Base-by-base conservation (phyloP, 305 asterid species). In the Fraxinus ornus region DNA sequence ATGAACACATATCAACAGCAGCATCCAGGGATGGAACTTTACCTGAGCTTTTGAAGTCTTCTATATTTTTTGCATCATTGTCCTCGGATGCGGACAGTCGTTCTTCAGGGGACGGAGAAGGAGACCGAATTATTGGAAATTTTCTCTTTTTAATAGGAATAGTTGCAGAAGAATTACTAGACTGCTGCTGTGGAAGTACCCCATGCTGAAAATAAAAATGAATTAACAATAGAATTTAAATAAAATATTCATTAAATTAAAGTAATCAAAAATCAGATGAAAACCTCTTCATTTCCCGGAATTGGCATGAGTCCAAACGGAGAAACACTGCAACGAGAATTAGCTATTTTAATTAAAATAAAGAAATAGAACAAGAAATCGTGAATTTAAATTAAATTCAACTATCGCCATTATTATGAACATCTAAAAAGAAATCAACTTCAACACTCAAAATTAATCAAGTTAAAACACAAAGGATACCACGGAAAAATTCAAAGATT, bases 71-170 rank as follows among this genome's bases (percentile, higher is more conserved):
- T 12, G 75, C 73, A 82, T 84, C 86, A 60, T 70, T 79, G 41
- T 44, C 88, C 79, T 44, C 86, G 0, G 76, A 75, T 66, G 7
- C 32, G 4, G 85, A 75, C 60, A 87, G 73, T 7, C 78, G 84
- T 49, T 88, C 94, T 81, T 85, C 90, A 3, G 30, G 87, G 15
- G 92, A 83, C 85, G 94, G 89, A 68, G 94, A 84, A 21, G 82
- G 72, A 2, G 89, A 85, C 55, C 80, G 88, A 60, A 88, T 41
- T 55, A 91, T 78, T 2, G 90, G 90, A 85, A 91, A 89, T 84
- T 92, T 92, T 85, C 97, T 92, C 85, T 94, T 95, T 94, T 94
- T 94, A 5, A 92, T 87, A 57, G 98, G 98, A 81, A 94, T 83
- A 85, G 87, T 86, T 75, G 88, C 82, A n/a, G 87, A 88, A 78